Base-by-base conservation (phyloP, 2,329 filamentous ascomycete species). In the Coniella vitis region DNA sequence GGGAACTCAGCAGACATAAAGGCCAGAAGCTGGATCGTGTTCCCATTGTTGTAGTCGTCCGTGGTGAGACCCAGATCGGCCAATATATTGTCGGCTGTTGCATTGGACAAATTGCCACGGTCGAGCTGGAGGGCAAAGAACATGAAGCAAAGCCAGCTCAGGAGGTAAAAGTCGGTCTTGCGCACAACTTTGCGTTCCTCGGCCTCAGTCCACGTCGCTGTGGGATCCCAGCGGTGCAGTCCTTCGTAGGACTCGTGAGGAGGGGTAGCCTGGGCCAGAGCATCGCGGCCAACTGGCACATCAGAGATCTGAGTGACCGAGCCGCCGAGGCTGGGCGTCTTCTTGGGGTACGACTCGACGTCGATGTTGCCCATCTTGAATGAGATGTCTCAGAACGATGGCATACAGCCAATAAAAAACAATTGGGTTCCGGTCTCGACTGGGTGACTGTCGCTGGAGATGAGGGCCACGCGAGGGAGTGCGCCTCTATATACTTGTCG, bases 81-180 rank as follows among this genome's bases (percentile, higher is more conserved):
- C 8, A 86, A 68, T 57, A 86, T 70, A 56, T 80, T 77, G 58
- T 84, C 81, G 2, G 78, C 79, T 25, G 80, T 65, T 3, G 80
- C 81, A 56, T 82, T 81, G 47, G 69, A 71, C 58, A 85, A 65
- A 57, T 85, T 85, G 45, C 79, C 79, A 41, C 82, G 69, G 59
- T 84, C 81, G 7, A 84, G 65, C 58, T 84, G 79, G 4, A 84
- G 67, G 0, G 77, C 78, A 49, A 84, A 82, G 63, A 84, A 84
- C 56, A 73, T 73, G 19, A 71, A 51, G 51, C 70, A 73, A 4
- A 72, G 49, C 66, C 67, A 70, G 19, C 61, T 59, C 29, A 73
- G 56, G 4, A 74, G 62, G 17, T 59, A 63, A 4, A 69, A 25
- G 51, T 74, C 71, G 0, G 68, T 71, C 67, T 80, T 83, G 39